Evolutionary conservation across 768 basidiomycete species (phyloP).

Genomic region (Suillus ampliporus): DNA sequence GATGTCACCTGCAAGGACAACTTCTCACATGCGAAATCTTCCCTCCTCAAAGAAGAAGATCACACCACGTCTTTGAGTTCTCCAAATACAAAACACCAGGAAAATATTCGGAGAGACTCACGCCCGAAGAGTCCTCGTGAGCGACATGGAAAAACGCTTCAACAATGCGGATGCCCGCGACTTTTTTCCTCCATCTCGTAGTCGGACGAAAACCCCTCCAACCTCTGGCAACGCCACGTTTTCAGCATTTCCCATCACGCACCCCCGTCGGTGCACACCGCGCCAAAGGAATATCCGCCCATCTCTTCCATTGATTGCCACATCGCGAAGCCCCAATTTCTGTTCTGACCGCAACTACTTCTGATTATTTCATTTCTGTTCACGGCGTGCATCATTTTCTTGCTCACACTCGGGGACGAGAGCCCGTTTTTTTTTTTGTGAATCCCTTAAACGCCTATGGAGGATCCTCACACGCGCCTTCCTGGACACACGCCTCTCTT

Average conservation of each 20-base stretch:
- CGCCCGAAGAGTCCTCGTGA: neutral
- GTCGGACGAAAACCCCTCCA: no score
- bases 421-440: neutral
- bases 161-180: neutral
- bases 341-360: neutral
- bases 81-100: neutral
- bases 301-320: neutral
- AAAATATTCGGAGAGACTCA: no score
- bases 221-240: neutral
- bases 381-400: neutral
- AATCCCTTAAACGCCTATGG: neutral
- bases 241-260: no score
- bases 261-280: neutral
- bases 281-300: neutral
- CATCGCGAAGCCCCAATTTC: no score
- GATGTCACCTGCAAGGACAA: neutral
- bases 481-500: neutral
- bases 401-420: slow-evolving; percentile 4
- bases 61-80: neutral
- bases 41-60: neutral
- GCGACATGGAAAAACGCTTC: neutral
- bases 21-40: neutral
- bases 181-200: no score
- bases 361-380: neutral
- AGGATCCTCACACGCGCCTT: neutral